A percentile compares a stretch with the other conserved stretches of the same genome.
Evolutionary conservation across 768 basidiomycete species (phyloP).

Genomic region (Dendrothele bispora): DNA sequence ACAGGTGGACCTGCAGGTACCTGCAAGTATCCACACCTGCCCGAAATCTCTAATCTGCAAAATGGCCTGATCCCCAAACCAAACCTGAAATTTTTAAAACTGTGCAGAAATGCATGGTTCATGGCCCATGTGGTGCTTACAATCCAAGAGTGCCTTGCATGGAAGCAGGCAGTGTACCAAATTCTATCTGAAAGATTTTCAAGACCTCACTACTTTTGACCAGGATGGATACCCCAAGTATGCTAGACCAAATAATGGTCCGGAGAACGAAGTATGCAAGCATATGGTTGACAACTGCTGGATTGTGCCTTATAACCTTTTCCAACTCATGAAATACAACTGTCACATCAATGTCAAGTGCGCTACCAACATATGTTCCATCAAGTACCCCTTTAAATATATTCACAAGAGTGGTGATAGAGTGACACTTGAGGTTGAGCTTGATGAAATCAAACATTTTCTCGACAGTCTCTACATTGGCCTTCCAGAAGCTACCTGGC

Average conservation of each 20-base stretch:
- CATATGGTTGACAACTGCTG: conserved; percentile 32
- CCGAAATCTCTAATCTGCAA: too few relatives aligned
- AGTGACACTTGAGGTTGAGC: too few relatives aligned
- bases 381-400: conserved; percentile 50
- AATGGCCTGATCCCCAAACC: conserved; percentile 38
- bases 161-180: conserved; percentile 42
- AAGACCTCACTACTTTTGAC: conserved; percentile 29
- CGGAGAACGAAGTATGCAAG: conserved; percentile 16
- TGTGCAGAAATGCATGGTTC: conserved; percentile 44
- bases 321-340: conserved; percentile 31
- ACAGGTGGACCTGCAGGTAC: too few relatives aligned
- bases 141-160: conserved; percentile 38
- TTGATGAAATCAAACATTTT: conserved; percentile 35
- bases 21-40: too few relatives aligned
- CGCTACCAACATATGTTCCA: conserved; percentile 30
- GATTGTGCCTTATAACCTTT: conserved; percentile 42
- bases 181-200: conserved; percentile 41
- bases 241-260: conserved; percentile 32
- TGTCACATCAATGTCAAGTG: conserved; percentile 55
- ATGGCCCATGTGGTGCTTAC: conserved; percentile 43
- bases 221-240: conserved; percentile 42
- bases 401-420: too few relatives aligned
- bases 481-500: conserved; percentile 28
- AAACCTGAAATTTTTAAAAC: conserved; percentile 38
- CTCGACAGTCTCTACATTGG: conserved; percentile 38